A percentile compares a stretch with the other conserved stretches of the same genome.
Conservation (phyloP, 2,329 filamentous ascomycete genomes). For the Emmonsiellopsis sp. region DNA sequence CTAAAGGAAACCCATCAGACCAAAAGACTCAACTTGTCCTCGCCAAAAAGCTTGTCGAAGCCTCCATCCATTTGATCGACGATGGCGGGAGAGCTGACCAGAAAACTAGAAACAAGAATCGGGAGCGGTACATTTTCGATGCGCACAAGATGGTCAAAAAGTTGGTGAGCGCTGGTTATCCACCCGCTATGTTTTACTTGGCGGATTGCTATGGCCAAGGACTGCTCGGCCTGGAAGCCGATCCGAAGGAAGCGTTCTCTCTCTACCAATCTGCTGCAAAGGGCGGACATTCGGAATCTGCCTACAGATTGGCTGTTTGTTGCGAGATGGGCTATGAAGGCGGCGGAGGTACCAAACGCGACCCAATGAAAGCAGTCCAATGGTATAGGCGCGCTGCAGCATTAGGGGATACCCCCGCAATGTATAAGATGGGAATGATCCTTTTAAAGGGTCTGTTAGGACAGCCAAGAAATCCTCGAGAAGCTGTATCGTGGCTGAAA, state of each 20-base stretch:
- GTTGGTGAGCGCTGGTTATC: conserved; percentile 60
- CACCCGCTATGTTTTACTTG: conserved; percentile 86
- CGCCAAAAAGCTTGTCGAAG: conserved; percentile 79
- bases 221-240: conserved; percentile 64
- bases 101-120: conserved; percentile 50
- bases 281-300: conserved; percentile 71
- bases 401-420: conserved; percentile 81
- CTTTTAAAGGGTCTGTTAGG: conserved; percentile 87
- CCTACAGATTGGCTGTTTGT: conserved; percentile 91
- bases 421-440: conserved; percentile 99
- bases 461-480: conserved; percentile 68
- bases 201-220: conserved; percentile 85
- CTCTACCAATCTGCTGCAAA: conserved; percentile 94
- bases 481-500: conserved; percentile 88
- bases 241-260: conserved; percentile 85
- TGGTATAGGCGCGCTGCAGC: conserved; percentile 95
- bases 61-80: conserved; percentile 67
- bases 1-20: conserved; percentile 64
- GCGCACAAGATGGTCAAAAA: conserved; percentile 90
- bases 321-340: conserved; percentile 94
- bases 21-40: conserved; percentile 61
- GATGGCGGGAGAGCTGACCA: conserved; percentile 64
- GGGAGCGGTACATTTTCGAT: conserved; percentile 76
- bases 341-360: conserved; percentile 82
- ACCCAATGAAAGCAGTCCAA: conserved; percentile 88